Percentiles rank a stretch among this genome's conserved stretches.
These are phyloP conservation scores for Rhytidiadelphus loreus DNA, from an alignment of 225 moss, liverwort and hornwort genomes.

Conservation along the genomic window DNA sequence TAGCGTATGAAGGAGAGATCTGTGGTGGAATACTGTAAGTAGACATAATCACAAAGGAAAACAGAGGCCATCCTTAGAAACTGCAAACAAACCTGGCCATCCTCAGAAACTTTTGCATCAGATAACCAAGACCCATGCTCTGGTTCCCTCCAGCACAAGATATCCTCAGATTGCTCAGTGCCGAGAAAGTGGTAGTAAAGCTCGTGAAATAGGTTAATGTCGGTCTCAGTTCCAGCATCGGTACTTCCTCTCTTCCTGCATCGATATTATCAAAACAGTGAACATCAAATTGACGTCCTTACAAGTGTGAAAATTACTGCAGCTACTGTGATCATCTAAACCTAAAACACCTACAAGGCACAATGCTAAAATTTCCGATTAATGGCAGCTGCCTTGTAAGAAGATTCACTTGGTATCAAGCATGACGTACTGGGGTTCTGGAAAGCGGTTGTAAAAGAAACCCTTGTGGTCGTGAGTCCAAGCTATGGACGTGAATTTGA, in stretches of 20 bases:
- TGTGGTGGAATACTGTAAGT: background rate
- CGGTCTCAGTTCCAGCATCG: slow-evolving; percentile 79
- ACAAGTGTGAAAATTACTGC: background rate
- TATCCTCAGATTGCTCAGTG: slow-evolving; percentile 66
- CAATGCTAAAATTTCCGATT: background rate
- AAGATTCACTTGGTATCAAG: background rate
- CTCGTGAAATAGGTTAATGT: slow-evolving; percentile 76
- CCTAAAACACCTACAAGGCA: background rate
- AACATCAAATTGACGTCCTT: background rate
- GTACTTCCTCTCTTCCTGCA: slow-evolving; percentile 31
- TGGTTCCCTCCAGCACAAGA: slow-evolving; percentile 78
- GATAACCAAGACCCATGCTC: slow-evolving; percentile 62
- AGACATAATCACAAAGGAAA: background rate
- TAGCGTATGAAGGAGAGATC: background rate
- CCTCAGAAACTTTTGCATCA: slow-evolving; percentile 60
- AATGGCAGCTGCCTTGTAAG: background rate
- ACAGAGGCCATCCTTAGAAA: no score
- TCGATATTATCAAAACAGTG: background rate
- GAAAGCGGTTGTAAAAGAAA: slow-evolving; percentile 82
- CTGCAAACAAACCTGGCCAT: slow-evolving; percentile 60
- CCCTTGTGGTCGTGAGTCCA: slow-evolving; percentile 84
- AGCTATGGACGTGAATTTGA: slow-evolving; percentile 70
- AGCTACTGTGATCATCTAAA: background rate
- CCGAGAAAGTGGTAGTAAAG: slow-evolving; percentile 79
- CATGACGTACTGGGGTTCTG: slow-evolving; percentile 53